Evolutionary conservation across 2,329 filamentous ascomycete genomes (phyloP), one percentile per base, ranked within the genome.

Genomic region (Dactylonectria estremocensis): DNA sequence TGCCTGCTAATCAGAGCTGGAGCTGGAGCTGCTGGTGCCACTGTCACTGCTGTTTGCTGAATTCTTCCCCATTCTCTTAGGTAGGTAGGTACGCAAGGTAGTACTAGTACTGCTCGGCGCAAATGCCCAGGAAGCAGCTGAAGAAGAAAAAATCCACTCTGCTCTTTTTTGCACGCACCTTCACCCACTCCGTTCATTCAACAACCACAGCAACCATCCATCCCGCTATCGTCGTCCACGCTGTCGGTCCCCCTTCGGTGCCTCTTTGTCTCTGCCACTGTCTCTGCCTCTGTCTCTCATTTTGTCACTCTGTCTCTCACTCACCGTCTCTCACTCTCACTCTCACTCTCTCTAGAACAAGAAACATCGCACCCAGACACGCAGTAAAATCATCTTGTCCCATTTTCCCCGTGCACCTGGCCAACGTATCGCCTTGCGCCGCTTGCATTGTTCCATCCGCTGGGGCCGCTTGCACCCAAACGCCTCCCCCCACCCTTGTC

Each of bases 401-500:
- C 16, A 40, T 46, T 46, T 43, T 49, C 35, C 46, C 60, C 56
- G 54, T 71, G 54, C 68, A 50, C 71, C 62, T 72, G 61, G 69
- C 73, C 73, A 73, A 69, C 71, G 40, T 55, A 59, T 63, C 66
- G 65, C 66, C 64, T 68, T 65, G 65, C 65, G 55, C 56, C 65
- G 55, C 56, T 61, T 50, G 56, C 55, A 55, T 43, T 22, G 22
- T 56, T 57, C 55, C 66, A 68, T 60, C 59, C 46, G 11, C 61
- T 50, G 61, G 69, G 69, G 28, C 61, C 58, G 28, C 53, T 49
- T 66, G 66, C 62, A 68, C 66, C 61, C 49, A 46, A 46, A 24
- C 56, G 22, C 40, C 43, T 22, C 50, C 24, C 24, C 24, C 24
- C 24, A 4, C 24, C 24, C 24, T 7, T 7, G 24, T 28, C 24